A percentile compares a stretch with the other conserved stretches of the same genome.
phyloP scores from a whole-genome alignment of 2,329 filamentous ascomycete species.

The Fusarium burgessii region DNA sequence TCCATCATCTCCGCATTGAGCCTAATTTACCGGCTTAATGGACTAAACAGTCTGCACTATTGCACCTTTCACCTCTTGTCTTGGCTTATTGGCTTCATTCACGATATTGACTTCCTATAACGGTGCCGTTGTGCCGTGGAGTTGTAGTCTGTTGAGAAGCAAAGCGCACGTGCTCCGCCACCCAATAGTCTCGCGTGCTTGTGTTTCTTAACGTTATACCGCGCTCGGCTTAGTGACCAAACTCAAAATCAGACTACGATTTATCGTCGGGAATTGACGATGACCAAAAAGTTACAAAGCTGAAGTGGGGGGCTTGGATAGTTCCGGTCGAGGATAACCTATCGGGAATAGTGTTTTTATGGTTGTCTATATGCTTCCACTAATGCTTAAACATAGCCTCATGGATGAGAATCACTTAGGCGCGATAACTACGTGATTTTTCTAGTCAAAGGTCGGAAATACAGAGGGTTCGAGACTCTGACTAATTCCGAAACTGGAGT shows the following conservation, averaged over 20 bases:
- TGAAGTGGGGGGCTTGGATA: background rate
- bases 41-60: fast-evolving
- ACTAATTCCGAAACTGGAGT: background rate
- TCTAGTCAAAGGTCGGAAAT: fast-evolving
- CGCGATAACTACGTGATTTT: fast-evolving
- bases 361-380: background rate
- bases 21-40: background rate
- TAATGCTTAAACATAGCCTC: background rate
- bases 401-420: fast-evolving
- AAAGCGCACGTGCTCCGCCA: background rate
- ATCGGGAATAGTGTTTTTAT: background rate
- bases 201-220: background rate
- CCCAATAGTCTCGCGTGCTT: background rate
- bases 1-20: background rate
- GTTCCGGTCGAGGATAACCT: fast-evolving
- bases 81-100: background rate
- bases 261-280: background rate
- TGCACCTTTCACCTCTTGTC: background rate
- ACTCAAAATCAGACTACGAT: background rate
- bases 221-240: background rate
- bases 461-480: background rate
- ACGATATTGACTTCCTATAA: background rate
- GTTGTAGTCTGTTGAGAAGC: too few relatives aligned
- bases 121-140: too few relatives aligned
- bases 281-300: background rate